A percentile compares a stretch with the other conserved stretches of the same genome.
phyloP scores from a whole-genome alignment of 768 basidiomycete species.

The Mycena galopus region DNA sequence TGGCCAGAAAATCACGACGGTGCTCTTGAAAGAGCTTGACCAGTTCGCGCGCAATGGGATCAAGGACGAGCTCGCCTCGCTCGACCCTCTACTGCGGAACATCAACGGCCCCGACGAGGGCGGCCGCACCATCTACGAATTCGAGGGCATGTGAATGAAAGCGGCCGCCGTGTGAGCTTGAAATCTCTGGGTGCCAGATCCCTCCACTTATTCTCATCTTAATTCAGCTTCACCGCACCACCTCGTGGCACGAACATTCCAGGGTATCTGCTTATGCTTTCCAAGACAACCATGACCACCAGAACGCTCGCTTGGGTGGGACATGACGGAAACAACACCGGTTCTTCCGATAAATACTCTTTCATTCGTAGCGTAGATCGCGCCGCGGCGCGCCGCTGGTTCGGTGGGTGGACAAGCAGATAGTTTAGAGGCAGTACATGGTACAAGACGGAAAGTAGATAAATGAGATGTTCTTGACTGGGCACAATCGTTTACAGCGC shows the following conservation, averaged over 20 bases:
- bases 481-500: not conserved
- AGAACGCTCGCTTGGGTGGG: not conserved
- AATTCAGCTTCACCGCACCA: not conserved
- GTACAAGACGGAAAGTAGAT: not conserved
- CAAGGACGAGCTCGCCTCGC: slow-evolving; percentile 84
- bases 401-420: not conserved
- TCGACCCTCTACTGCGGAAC: slow-evolving; percentile 83
- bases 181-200: not conserved
- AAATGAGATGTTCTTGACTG: not conserved
- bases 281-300: not conserved
- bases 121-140: slow-evolving; percentile 37
- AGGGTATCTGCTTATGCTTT: not conserved
- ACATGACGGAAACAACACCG: not conserved
- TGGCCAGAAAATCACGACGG: slow-evolving; percentile 87
- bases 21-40: slow-evolving; percentile 87
- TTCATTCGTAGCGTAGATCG: not conserved
- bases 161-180: not conserved
- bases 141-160: slow-evolving; percentile 47
- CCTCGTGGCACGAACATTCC: not conserved
- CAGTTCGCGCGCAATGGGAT: slow-evolving; percentile 84
- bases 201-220: not conserved
- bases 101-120: slow-evolving; percentile 54
- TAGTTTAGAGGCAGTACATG: not conserved
- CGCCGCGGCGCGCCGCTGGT: not conserved
- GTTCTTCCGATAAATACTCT: not conserved